Evolutionary conservation across 2,329 filamentous ascomycete species (phyloP).

Genomic region (Ascochyta koolunga): DNA sequence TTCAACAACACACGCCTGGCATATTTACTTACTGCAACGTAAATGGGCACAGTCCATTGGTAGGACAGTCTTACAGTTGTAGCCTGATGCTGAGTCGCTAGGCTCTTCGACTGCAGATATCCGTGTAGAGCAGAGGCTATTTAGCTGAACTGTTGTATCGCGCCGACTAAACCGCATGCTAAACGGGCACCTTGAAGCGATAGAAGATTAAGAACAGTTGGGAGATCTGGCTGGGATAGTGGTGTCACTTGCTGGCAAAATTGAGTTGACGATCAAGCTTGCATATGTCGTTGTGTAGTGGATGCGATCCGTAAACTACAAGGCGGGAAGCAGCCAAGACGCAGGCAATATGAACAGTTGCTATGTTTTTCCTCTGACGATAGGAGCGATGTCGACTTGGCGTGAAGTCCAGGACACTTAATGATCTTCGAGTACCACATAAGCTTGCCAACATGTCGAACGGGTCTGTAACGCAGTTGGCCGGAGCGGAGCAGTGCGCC

Average conservation of each 20-base stretch:
- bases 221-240: not conserved
- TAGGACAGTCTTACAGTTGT: no score
- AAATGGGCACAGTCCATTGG: no score
- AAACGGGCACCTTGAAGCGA: not conserved
- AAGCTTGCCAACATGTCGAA: slow-evolving; percentile 2
- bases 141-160: not conserved
- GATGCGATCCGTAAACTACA: not conserved
- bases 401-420: not conserved
- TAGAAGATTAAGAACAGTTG: not conserved
- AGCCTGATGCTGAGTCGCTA: no score
- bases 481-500: slow-evolving; percentile 3
- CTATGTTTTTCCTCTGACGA: not conserved
- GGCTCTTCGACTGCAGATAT: no score
- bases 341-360: not conserved
- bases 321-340: not conserved
- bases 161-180: not conserved
- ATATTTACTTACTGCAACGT: no score
- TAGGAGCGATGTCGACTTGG: not conserved
- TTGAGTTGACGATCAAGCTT: not conserved
- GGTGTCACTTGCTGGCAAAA: not conserved
- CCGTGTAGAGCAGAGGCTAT: not conserved
- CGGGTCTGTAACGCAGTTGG: slow-evolving; percentile 7
- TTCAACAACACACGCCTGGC: no score
- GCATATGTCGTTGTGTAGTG: not conserved
- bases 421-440: not conserved